Evolutionary conservation across 2,329 filamentous ascomycete species (phyloP).

Genomic region (Lasiodiplodia theobromae): DNA sequence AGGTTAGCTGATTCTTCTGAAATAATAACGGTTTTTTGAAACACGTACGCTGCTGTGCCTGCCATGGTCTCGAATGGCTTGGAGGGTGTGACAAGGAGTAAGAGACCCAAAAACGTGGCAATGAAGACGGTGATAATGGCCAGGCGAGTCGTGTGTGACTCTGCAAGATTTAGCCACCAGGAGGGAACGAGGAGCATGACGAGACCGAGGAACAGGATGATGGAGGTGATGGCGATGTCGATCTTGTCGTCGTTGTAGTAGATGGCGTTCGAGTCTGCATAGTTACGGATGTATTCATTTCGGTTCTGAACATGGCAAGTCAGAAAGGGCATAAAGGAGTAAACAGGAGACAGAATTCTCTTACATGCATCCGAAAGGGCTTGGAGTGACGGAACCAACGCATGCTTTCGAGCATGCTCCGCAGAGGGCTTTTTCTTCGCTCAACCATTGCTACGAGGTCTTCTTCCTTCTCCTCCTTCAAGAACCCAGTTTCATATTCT

Average conservation of each 20-base stretch:
- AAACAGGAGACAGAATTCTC: not conserved
- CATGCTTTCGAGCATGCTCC: not conserved
- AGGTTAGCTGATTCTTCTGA: not conserved
- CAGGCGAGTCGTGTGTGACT: not conserved
- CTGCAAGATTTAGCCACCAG: not conserved
- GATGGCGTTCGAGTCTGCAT: not conserved
- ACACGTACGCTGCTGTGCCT: conserved; percentile 19
- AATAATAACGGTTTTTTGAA: not conserved
- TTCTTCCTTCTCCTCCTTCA: not conserved
- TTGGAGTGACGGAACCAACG: not conserved
- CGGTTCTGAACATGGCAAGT: not conserved
- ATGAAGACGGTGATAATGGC: conserved; percentile 5
- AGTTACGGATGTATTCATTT: not conserved
- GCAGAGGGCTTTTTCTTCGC: not conserved
- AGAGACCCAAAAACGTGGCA: not conserved
- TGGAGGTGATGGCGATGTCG: not conserved
- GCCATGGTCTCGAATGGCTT: conserved; percentile 21
- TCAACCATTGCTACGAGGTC: not conserved
- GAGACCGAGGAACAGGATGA: conserved; percentile 6
- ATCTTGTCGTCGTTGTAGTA: conserved; percentile 3
- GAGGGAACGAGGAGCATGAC: conserved; percentile 9
- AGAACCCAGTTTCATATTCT: not conserved
- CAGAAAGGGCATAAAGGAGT: not conserved
- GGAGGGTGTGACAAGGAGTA: not conserved
- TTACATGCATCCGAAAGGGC: not conserved